Evolutionary conservation across 257 asterid genomes (phyloP).

Genomic region (Cinchona pubescens): DNA sequence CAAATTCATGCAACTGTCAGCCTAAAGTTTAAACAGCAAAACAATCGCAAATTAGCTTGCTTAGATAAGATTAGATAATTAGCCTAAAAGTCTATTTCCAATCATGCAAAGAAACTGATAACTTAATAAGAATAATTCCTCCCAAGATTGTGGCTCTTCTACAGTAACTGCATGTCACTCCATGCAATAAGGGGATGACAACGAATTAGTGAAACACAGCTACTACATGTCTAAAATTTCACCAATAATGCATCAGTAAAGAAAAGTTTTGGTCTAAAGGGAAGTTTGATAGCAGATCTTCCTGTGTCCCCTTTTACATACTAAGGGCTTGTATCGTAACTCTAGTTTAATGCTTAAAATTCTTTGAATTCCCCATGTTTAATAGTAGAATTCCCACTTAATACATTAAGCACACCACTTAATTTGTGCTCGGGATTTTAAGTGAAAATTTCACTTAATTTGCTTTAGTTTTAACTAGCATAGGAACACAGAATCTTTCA

Average conservation of each 20-base stretch:
- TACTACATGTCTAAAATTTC: not conserved
- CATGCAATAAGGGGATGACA: not conserved
- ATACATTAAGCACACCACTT: too few relatives aligned
- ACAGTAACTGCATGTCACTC: not conserved
- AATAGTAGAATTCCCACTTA: too few relatives aligned
- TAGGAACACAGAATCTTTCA: too few relatives aligned
- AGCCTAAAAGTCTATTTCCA: not conserved
- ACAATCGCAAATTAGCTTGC: not conserved
- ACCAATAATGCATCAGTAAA: not conserved
- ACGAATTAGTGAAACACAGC: not conserved
- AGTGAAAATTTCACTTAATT: too few relatives aligned
- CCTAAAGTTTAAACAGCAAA: not conserved
- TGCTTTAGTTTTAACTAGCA: too few relatives aligned
- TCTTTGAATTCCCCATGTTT: too few relatives aligned
- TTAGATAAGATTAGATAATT: not conserved
- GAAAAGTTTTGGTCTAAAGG: not conserved
- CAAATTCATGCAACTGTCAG: conserved; percentile 9
- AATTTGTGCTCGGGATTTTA: too few relatives aligned
- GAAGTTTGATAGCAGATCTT: not conserved
- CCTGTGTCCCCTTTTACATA: too few relatives aligned
- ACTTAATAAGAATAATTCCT: not conserved
- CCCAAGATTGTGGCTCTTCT: not conserved
- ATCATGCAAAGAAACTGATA: not conserved
- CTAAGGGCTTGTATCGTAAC: too few relatives aligned
- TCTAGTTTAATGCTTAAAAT: too few relatives aligned